A percentile compares a stretch with the other conserved stretches of the same genome.
Evolutionary conservation across 2,329 filamentous ascomycete genomes (phyloP).

Genomic region (Fusarium coffeatum): DNA sequence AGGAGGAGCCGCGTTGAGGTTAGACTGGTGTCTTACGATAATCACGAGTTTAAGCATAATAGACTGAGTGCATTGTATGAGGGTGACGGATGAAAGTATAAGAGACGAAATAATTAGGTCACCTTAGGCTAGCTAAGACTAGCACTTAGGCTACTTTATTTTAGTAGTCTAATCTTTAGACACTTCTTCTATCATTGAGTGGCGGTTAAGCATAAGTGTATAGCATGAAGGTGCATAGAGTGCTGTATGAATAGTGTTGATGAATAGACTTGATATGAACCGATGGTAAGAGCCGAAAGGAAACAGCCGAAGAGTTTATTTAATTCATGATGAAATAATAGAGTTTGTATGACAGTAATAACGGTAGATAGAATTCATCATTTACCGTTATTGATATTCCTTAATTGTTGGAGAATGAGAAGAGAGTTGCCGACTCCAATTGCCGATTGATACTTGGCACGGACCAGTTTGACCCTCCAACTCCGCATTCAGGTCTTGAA

Average conservation of each 20-base stretch:
- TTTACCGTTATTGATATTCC: not conserved
- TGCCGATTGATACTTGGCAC: slow-evolving; percentile 44
- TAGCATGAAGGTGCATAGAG: not conserved
- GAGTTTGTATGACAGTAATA: not conserved
- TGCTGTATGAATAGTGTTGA: no score
- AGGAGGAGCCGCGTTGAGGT: not conserved
- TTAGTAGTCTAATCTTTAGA: not conserved
- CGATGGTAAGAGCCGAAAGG: slow-evolving; percentile 30
- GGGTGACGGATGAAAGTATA: not conserved
- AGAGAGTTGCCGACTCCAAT: slow-evolving; percentile 43
- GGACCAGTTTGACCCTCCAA: slow-evolving; percentile 28
- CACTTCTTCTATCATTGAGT: not conserved
- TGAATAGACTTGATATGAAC: not conserved
- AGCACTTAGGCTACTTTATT: not conserved
- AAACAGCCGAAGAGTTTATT: slow-evolving; percentile 20
- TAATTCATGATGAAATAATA: slow-evolving; percentile 3
- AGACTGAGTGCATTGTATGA: not conserved
- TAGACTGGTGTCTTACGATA: not conserved
- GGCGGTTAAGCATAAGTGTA: not conserved
- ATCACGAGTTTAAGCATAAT: not conserved
- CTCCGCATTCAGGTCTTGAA: slow-evolving; percentile 13
- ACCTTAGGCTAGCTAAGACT: not conserved
- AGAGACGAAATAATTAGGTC: not conserved
- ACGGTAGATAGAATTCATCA: not conserved
- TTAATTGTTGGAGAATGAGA: slow-evolving; percentile 1